Evolutionary conservation across 225 moss, liverwort and hornwort species (phyloP), one percentile per base, ranked within the genome.

Genomic region (Climacium dendroides): DNA sequence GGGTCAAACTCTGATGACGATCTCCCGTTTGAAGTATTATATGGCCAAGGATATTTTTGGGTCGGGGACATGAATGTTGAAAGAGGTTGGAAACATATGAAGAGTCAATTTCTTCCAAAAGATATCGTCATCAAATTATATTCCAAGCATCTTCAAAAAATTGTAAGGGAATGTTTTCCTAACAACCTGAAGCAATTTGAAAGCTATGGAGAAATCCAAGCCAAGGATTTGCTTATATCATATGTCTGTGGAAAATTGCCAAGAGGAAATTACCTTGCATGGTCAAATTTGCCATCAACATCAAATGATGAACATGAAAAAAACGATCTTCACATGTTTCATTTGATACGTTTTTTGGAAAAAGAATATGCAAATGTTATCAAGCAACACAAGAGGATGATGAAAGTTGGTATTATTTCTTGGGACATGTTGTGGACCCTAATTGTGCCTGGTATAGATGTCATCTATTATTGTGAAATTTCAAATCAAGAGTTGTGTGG

Each of bases 21-120:
- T 1, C 3, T 10, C 0, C 85, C 64, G 0, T 85, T 85, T 53
- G 32, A 63, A 76, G 53, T 85, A 25, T 22, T 63, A 2, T 85
- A 76, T 74, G 4, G 5, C 3, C 9, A 1, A 19, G 19, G 3
- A 23, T 20, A 6, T 7, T 9, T 4, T 59, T 30, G 1, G 2
- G 2, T 0, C 13, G 4, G 0, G 0, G 1, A 2, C 2, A 7
- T 1, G 1, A 2, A 0, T 5, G 0, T 6, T 9, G 6, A 1
- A 8, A 11, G 1, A 19, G 1, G 5, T 0, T 15, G 0, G 0
- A 60, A 6, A 45, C 3, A 0, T 81, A 2, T 6, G 2, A 64
- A 53, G 7, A 50, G 0, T 4, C 20, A 19, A 4, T 6, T 32
- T 80, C 1, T 75, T 76, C 86, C 80, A 0, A 7, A 75, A 48